Evolutionary conservation across 2,329 filamentous ascomycete genomes (phyloP).

Genomic region (Fusarium pseudograminearum): DNA sequence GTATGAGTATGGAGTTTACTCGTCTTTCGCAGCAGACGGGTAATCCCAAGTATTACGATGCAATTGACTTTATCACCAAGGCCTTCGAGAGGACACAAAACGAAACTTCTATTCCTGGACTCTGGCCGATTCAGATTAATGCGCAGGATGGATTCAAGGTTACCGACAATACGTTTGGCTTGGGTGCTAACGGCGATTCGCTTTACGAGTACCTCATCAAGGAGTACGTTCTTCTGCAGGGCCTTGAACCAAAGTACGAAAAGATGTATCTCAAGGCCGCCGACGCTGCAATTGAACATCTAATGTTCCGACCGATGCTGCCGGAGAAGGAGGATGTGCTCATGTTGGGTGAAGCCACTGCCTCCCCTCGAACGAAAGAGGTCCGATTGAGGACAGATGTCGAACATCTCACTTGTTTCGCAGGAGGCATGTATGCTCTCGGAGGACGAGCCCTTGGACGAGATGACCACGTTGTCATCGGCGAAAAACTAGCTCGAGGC

Average conservation of each 20-base stretch:
- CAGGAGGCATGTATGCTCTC: constrained; percentile 73
- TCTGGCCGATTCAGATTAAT: constrained; percentile 72
- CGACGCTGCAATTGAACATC: constrained; percentile 67
- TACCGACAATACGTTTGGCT: constrained; percentile 56
- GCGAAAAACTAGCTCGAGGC: constrained; percentile 69
- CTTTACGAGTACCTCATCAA: constrained; percentile 75
- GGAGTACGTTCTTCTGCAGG: constrained; percentile 74
- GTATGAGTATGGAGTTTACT: constrained; percentile 71
- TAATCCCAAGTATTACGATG: constrained; percentile 70
- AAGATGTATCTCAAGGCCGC: constrained; percentile 60
- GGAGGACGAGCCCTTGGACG: constrained; percentile 66
- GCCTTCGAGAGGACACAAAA: constrained; percentile 65
- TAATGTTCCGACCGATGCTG: constrained; percentile 76
- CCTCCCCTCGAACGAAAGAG: constrained; percentile 30
- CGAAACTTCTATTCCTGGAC: constrained; percentile 66
- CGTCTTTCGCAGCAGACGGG: constrained; percentile 71
- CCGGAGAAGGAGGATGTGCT: constrained; percentile 70
- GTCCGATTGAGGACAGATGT: constrained; percentile 50
- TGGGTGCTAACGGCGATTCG: constrained; percentile 67
- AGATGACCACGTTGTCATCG: constrained; percentile 66
- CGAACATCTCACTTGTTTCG: constrained; percentile 73
- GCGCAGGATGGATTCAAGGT: constrained; percentile 36
- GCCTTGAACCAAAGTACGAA: constrained; percentile 56
- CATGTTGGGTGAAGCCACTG: constrained; percentile 58
- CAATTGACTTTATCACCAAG: constrained; percentile 67